A percentile compares a stretch with the other conserved stretches of the same genome.
phyloP scores from a whole-genome alignment of 306 rosid genomes.

The Dryas drummondii region DNA sequence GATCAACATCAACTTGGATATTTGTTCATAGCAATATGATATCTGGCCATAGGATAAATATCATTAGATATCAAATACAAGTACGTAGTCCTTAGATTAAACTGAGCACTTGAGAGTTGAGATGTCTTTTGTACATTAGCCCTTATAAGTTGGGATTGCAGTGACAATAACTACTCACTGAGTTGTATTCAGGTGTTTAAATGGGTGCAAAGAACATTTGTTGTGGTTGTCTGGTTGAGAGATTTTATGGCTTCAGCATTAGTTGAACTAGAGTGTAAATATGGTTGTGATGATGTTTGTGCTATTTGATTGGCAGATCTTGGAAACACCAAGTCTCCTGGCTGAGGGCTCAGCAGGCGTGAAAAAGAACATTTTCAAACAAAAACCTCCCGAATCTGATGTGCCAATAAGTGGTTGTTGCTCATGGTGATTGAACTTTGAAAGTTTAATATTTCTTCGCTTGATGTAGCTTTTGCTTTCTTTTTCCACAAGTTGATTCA shows the following conservation, averaged over 20 bases:
- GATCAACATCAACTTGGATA: background rate
- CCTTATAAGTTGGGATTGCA: too few species aligned
- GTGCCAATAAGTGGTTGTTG: constrained; percentile 62
- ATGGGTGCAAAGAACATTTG: too few species aligned
- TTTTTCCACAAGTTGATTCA: background rate
- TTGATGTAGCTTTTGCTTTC: background rate
- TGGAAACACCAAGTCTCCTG: constrained; percentile 81
- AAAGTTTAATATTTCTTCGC: background rate
- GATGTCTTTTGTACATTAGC: too few species aligned
- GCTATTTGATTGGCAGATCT: constrained; percentile 44
- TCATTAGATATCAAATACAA: too few species aligned
- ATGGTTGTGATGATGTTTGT: constrained; percentile 10
- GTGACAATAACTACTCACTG: too few species aligned
- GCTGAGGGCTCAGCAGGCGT: constrained; percentile 66
- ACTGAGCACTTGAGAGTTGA: too few species aligned
- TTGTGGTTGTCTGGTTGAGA: too few species aligned
- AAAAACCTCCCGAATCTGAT: constrained; percentile 45
- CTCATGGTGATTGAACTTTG: constrained; percentile 38
- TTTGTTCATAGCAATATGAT: background rate
- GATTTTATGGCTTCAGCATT: too few species aligned
- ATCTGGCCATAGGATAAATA: background rate
- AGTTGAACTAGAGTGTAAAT: background rate
- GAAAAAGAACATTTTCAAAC: constrained; percentile 66
- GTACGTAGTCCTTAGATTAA: too few species aligned
- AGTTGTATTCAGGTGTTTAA: too few species aligned